Conservation (phyloP, 495 filamentous ascomycete species). For the Podospora bellae-mahoneyi region DNA sequence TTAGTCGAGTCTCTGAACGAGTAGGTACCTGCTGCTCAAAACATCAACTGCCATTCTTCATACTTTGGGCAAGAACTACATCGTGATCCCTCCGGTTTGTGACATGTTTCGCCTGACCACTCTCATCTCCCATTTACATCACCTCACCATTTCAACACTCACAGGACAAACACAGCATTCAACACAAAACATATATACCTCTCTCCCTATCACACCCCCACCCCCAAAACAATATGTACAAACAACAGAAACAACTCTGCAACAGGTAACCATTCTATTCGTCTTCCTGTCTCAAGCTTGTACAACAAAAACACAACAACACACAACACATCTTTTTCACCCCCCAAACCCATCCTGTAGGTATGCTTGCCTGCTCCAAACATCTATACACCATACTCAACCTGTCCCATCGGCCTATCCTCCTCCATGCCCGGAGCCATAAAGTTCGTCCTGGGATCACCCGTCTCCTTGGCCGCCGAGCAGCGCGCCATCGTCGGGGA, state of each 20-base stretch:
- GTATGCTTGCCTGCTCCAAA: neutral
- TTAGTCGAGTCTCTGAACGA: too few relatives aligned
- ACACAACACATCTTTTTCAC: neutral
- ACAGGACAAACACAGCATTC: neutral
- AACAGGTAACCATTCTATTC: neutral
- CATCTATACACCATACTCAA: conserved; percentile 46
- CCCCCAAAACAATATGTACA: neutral
- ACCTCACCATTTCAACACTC: neutral
- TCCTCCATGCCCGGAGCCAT: conserved; percentile 71
- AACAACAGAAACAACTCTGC: neutral
- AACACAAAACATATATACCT: neutral
- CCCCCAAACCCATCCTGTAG: neutral
- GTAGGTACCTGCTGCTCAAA: too few relatives aligned
- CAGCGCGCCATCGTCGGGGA: conserved; percentile 97
- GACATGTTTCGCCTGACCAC: too few relatives aligned
- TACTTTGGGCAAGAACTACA: too few relatives aligned
- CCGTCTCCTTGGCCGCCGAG: conserved; percentile 72
- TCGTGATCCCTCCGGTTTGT: too few relatives aligned
- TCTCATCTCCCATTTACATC: neutral
- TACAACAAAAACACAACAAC: neutral
- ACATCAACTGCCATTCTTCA: too few relatives aligned
- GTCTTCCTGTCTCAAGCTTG: neutral
- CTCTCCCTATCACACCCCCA: neutral
- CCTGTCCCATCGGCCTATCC: conserved; percentile 50
- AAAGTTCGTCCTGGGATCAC: conserved; percentile 74